A percentile compares a stretch with the other conserved stretches of the same genome.
phyloP scores from a whole-genome alignment of 768 basidiomycete species.

The Trametes cinnabarina region DNA sequence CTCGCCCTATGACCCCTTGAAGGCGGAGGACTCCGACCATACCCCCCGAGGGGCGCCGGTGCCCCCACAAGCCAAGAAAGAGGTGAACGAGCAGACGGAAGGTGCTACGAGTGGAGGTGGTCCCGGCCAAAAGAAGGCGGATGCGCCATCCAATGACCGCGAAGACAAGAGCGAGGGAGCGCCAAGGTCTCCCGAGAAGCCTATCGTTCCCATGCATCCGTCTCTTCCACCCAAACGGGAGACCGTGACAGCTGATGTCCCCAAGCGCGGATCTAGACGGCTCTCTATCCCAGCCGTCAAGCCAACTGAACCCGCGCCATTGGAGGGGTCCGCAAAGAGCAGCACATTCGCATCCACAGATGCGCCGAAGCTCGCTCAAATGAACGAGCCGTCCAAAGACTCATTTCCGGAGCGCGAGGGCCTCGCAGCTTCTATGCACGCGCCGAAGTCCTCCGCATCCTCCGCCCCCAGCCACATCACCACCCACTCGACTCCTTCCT shows the following conservation, averaged over 20 bases:
- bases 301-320: background rate
- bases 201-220: conserved; percentile 37
- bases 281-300: background rate
- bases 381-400: conserved; percentile 27
- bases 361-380: conserved; percentile 11
- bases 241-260: conserved; percentile 21
- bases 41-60: background rate
- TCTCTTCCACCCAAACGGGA: conserved; percentile 49
- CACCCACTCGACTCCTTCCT: conserved; percentile 31
- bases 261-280: conserved; percentile 7
- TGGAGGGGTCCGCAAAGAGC: conserved; percentile 6
- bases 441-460: conserved; percentile 41
- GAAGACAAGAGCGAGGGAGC: background rate
- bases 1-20: background rate
- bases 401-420: conserved; percentile 29
- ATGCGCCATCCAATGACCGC: background rate
- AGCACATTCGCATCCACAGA: conserved; percentile 5
- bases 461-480: conserved; percentile 40
- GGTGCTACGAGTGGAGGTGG: background rate
- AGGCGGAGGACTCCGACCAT: background rate
- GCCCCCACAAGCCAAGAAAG: background rate
- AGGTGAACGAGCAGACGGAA: background rate
- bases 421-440: conserved; percentile 56
- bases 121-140: background rate
- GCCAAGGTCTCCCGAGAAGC: conserved; percentile 3